These are phyloP conservation scores for Rhodotorula graminis DNA, from an alignment of 768 basidiomycete species.

Conservation along the genomic window DNA sequence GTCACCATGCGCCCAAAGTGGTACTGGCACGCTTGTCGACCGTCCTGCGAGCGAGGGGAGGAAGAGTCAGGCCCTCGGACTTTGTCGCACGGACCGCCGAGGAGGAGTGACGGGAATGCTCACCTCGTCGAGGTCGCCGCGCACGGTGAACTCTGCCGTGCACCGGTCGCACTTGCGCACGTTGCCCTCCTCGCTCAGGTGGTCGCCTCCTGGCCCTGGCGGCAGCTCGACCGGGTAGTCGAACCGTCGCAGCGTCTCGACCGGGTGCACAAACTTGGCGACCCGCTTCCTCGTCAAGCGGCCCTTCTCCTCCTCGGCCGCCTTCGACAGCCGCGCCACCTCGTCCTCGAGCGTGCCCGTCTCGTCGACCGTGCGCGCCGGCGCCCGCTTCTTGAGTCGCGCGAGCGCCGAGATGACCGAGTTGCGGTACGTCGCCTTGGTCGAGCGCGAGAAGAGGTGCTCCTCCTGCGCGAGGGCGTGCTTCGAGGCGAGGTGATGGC, in stretches of 20 bases:
- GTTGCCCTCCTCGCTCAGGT: conserved; percentile 60
- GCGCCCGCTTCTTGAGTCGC: conserved; percentile 54
- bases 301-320: conserved; percentile 43
- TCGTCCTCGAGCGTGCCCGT: conserved; percentile 47
- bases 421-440: conserved; percentile 76
- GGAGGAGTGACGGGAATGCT: not conserved
- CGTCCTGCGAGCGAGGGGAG: conserved; percentile 46
- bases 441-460: conserved; percentile 68
- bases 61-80: too few relatives aligned
- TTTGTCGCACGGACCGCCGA: not conserved
- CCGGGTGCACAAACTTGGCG: conserved; percentile 5
- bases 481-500: conserved; percentile 59
- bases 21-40: conserved; percentile 62
- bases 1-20: conserved; percentile 76
- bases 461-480: conserved; percentile 78
- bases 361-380: conserved; percentile 53
- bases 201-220: conserved; percentile 59
- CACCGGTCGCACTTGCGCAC: conserved; percentile 73
- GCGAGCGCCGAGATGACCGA: conserved; percentile 60
- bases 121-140: conserved; percentile 48
- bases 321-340: conserved; percentile 29
- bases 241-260: conserved; percentile 19
- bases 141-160: conserved; percentile 62
- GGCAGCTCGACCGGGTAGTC: conserved; percentile 59
- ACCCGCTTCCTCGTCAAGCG: conserved; percentile 39